Evolutionary conservation across 257 asterid genomes (phyloP), one percentile per base, ranked within the genome.

Genomic region (Phtheirospermum japonicum): DNA sequence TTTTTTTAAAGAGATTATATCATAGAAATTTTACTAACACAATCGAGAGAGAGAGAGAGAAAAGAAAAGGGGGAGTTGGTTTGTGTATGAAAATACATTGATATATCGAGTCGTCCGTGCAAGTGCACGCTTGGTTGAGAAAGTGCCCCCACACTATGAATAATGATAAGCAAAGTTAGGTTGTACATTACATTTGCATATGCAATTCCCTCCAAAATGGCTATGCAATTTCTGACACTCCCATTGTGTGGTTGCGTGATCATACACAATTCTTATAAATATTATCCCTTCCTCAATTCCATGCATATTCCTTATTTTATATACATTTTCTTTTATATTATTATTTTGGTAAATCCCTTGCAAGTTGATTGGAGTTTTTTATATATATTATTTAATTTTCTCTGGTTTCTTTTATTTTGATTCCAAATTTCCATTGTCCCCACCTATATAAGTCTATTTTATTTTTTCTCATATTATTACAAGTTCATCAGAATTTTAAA

Each of bases 141-240:
- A n/a, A n/a, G 58, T 8, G 59, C 17, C 67, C 64, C 67, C 71
- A 32, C 42, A 18, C 2, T 3, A 39, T 18, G 58, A 60, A 65
- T 32, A 60, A 53, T 65, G 64, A 32, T 48, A 20, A 11, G 59
- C 67, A 57, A 57, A 48, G 62, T n/a, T 56, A 39, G 40, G 57
- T 17, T 58, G 67, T 58, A 65, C 67, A 42, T 53, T 52, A 60
- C 68, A 72, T 26, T 56, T 57, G 73, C 71, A 63, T 59, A 53
- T 60, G 77, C 64, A 68, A 56, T 20, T 67, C 75, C 6, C 67
- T 73, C 76, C 18, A 57, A 75, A 71, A 48, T 71, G 64, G 76
- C 61, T 57, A 67, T 43, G 59, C 80, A 76, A 19, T 67, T 68
- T 55, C 80, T 76, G 80, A 76, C 80, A 76, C 60, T 9, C 72